These are phyloP conservation scores for Termitomyces eurrhizus DNA, from an alignment of 768 basidiomycete species.

Conservation along the genomic window DNA sequence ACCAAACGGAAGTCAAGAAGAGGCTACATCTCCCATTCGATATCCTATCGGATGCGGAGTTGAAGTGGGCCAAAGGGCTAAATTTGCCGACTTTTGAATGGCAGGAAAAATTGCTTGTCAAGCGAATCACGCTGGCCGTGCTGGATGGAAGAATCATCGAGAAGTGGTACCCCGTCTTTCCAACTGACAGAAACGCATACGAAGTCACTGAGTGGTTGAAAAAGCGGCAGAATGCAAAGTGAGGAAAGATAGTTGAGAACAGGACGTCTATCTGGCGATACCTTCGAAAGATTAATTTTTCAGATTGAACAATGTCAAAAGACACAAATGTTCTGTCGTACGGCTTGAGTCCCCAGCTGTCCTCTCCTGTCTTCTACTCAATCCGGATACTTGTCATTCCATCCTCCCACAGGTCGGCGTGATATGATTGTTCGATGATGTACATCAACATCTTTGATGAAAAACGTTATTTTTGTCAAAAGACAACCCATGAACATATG, in stretches of 20 bases:
- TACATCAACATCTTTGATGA: not conserved
- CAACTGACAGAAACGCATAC: slow-evolving; percentile 15
- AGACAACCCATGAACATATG: not conserved
- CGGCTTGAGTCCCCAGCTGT: not conserved
- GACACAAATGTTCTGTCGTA: not conserved
- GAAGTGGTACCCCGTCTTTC: slow-evolving; percentile 21
- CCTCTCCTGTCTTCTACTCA: not conserved
- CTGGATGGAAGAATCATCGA: slow-evolving; percentile 17
- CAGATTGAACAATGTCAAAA: not conserved
- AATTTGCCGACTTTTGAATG: slow-evolving; percentile 20
- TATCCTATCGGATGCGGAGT: slow-evolving; percentile 16
- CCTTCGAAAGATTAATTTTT: not conserved
- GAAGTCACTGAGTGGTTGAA: slow-evolving; percentile 20
- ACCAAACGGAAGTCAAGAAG: slow-evolving; percentile 20
- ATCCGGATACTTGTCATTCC: not conserved
- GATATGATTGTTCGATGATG: not conserved
- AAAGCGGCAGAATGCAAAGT: not conserved
- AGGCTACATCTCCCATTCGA: slow-evolving; percentile 19
- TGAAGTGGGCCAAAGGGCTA: slow-evolving; percentile 14
- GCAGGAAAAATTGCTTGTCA: slow-evolving; percentile 16
- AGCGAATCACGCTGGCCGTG: slow-evolving; percentile 15
- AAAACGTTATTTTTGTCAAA: not conserved
- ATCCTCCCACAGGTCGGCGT: not conserved
- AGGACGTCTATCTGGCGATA: not conserved
- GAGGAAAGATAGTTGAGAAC: not conserved